Evolutionary conservation across 441 rosid species (phyloP).

Genomic region (Melastoma candidum): DNA sequence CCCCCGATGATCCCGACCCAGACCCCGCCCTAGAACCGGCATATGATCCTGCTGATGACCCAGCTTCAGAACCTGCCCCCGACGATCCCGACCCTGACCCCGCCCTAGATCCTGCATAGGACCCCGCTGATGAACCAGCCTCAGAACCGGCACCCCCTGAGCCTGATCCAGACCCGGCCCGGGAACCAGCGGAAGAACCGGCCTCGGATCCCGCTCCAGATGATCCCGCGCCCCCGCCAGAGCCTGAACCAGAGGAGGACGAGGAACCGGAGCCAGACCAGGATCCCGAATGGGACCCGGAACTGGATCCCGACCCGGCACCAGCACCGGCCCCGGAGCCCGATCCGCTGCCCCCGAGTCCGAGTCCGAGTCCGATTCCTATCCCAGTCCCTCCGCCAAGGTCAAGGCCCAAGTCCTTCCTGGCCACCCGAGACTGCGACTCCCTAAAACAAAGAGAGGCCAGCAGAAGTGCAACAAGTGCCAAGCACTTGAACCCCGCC

Average conservation of each 20-base stretch:
- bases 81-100: conserved; percentile 31
- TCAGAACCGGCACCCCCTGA: conserved; percentile 27
- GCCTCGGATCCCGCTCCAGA: conserved; percentile 17
- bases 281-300: no score
- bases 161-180: conserved; percentile 31
- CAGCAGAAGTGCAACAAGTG: no score
- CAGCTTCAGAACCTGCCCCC: conserved; percentile 41
- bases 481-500: no score
- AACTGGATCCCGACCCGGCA: conserved; percentile 10
- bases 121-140: conserved; percentile 17
- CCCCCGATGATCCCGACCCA: conserved; percentile 21
- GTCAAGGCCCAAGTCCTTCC: conserved; percentile 31
- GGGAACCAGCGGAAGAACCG: conserved; percentile 16
- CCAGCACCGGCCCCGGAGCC: conserved; percentile 36
- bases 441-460: no score
- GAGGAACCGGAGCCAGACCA: no score
- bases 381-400: conserved; percentile 27
- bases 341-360: conserved; percentile 18
- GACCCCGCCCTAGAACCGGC: conserved; percentile 51
- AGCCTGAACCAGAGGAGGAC: background rate
- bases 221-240: conserved; percentile 14
- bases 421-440: conserved; percentile 22
- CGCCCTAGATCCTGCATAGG: conserved; percentile 33
- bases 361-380: conserved; percentile 4
- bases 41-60: conserved; percentile 17